These are phyloP conservation scores for Phialophora verrucosa DNA, from an alignment of 2,329 filamentous ascomycete genomes.

Conservation along the genomic window DNA sequence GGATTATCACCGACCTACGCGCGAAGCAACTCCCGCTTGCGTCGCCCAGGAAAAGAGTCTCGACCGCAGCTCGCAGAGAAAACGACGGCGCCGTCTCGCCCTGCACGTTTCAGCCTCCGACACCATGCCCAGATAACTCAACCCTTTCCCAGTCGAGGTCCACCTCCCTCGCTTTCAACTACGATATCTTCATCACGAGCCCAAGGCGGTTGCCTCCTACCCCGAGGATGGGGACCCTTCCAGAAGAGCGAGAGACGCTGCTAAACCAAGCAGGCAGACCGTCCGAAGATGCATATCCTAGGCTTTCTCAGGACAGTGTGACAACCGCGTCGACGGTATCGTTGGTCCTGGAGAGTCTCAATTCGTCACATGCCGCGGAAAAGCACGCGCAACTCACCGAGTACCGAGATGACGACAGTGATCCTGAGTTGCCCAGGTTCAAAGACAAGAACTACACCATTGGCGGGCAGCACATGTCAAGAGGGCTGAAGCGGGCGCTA, in stretches of 20 bases:
- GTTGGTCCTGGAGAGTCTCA: constrained; percentile 42
- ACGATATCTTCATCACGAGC: constrained; percentile 23
- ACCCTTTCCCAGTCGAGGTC: constrained; percentile 25
- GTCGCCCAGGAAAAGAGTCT: constrained; percentile 28
- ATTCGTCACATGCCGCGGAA: constrained; percentile 27
- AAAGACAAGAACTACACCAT: constrained; percentile 29
- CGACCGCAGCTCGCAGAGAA: constrained; percentile 18
- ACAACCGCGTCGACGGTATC: constrained; percentile 41
- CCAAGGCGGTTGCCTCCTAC: constrained; percentile 16
- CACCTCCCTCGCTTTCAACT: constrained; percentile 32
- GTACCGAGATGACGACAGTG: constrained; percentile 41
- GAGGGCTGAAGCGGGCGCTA: constrained; percentile 46
- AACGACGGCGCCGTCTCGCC: constrained; percentile 21
- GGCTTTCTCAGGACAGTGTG: constrained; percentile 36
- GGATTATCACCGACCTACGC: constrained; percentile 28
- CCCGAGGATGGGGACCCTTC: constrained; percentile 21
- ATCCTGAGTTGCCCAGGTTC: constrained; percentile 40
- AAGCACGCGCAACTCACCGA: constrained; percentile 25
- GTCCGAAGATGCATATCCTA: constrained; percentile 4
- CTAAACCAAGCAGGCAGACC: constrained; percentile 20
- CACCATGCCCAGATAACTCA: constrained; percentile 29
- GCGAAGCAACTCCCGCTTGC: constrained; percentile 22
- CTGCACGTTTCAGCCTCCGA: constrained; percentile 1
- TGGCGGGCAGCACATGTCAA: constrained; percentile 36
- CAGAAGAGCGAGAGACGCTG: constrained; percentile 30